phyloP scores from a whole-genome alignment of 768 basidiomycete species.

The Psilocybe tampanensis region DNA sequence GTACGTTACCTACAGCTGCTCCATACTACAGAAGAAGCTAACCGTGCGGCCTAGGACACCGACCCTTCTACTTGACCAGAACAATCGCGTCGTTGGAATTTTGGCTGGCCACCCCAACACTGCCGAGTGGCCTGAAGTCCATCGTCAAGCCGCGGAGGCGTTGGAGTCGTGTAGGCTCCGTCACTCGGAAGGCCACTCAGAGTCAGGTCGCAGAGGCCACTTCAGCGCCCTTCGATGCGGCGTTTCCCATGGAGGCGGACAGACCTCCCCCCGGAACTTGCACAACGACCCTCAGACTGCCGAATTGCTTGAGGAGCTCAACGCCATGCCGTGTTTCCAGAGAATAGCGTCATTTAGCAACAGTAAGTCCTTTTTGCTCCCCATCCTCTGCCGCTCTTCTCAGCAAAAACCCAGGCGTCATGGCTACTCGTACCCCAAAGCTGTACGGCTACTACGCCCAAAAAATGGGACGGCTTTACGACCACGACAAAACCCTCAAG shows the following conservation, averaged over 20 bases:
- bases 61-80: too few relatives aligned
- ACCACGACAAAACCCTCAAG: too few relatives aligned
- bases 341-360: neutral
- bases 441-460: too few relatives aligned
- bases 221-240: neutral
- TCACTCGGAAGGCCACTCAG: neutral
- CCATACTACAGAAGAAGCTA: too few relatives aligned
- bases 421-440: too few relatives aligned
- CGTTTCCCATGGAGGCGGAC: constrained; percentile 1
- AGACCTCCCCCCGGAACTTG: neutral
- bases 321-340: neutral
- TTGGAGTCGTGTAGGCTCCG: too few relatives aligned
- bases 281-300: neutral
- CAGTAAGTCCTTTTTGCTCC: neutral
- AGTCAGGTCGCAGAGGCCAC: neutral
- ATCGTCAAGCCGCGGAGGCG: too few relatives aligned
- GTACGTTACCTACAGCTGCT: too few relatives aligned
- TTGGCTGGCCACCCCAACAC: constrained; percentile 2
- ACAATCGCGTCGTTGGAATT: neutral
- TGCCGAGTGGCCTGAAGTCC: neutral
- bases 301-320: neutral
- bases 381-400: too few relatives aligned
- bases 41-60: too few relatives aligned
- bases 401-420: too few relatives aligned
- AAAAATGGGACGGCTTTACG: too few relatives aligned